phyloP scores from a whole-genome alignment of 805 yeast species.

The Yarrowia sp. region DNA sequence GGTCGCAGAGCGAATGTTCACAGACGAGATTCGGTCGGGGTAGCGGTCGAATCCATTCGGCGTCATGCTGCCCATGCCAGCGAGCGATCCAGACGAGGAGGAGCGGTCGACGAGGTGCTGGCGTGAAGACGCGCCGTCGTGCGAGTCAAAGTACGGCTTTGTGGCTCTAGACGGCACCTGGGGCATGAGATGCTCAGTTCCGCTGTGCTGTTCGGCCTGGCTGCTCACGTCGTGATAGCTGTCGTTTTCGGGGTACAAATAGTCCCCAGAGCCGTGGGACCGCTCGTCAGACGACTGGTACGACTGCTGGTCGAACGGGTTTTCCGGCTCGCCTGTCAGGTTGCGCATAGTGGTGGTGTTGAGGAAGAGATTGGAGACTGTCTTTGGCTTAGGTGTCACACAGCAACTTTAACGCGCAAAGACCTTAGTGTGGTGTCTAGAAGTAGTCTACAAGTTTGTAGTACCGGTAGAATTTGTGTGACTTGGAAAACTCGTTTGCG shows the following conservation, averaged over 20 bases:
- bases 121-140: conserved; percentile 16
- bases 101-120: conserved; percentile 11
- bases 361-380: background rate
- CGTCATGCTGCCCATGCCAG: conserved; percentile 30
- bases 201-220: background rate
- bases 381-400: background rate
- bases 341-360: background rate
- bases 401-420: conserved; percentile 20
- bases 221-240: background rate
- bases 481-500: too few relatives aligned
- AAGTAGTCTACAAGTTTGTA: too few relatives aligned
- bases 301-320: conserved; percentile 26
- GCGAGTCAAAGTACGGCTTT: conserved; percentile 20
- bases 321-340: conserved; percentile 22
- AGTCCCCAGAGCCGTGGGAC: conserved; percentile 23
- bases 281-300: conserved; percentile 25
- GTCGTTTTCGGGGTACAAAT: conserved; percentile 14
- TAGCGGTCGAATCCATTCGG: conserved; percentile 40
- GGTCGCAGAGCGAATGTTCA: conserved; percentile 25
- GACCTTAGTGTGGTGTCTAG: too few relatives aligned
- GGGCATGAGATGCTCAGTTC: conserved; percentile 13
- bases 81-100: conserved; percentile 16
- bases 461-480: too few relatives aligned
- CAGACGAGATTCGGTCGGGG: conserved; percentile 37
- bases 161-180: conserved; percentile 15